Base-by-base conservation (phyloP, 371 early-diverging fungal genomes). In the Blakeslea trispora region DNA sequence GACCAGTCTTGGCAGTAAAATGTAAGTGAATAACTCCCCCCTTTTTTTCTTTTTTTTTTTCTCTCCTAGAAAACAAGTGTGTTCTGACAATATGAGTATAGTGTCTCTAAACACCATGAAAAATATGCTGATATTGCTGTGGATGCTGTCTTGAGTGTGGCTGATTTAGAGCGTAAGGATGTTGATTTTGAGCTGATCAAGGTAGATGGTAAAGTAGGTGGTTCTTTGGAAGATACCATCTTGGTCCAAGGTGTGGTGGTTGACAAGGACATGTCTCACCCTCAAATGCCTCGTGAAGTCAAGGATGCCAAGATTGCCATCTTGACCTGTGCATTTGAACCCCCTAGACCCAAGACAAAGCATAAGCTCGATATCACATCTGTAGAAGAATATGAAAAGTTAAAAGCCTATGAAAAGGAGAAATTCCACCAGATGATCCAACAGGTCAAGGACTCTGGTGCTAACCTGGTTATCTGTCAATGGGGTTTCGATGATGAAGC, bases 401-500 rank as follows among this genome's bases (percentile, higher is more conserved):
- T 99, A 59, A 95, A 94, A 69, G 81, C 78, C 37, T 99, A 99
- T 72, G 99, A 99, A 81, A 87, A 84, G 65, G 88, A 93, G 53
- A 95, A 93, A 71, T 99, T 99, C 72, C 86, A 89, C 71, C 88
- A 89, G 50, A 99, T 99, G 99, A 96, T 99, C 57, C 81, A 89
- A 54, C 87, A 87, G 69, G 93, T 99, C 68, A 99, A 99, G 85
- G 91, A 94, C 47, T 85, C 92, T 50, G 98, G 98, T 37, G 99
- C 99, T 49, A 98, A 97, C 79, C 68, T 99, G 24, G 99, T 99
- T 37, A 92, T 99, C 49, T 99, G 99, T 83, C 99, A 99, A 79
- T 99, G 99, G 99, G 99, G 99, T 59, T 99, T 99, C 72, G 99
- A 99, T 78, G 99, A 99, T 72, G 99, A 99, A 78, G 99, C 99